These are phyloP conservation scores for Stereum hirsutum DNA, from an alignment of 1,284 basidiomycete species.

Conservation along the genomic window DNA sequence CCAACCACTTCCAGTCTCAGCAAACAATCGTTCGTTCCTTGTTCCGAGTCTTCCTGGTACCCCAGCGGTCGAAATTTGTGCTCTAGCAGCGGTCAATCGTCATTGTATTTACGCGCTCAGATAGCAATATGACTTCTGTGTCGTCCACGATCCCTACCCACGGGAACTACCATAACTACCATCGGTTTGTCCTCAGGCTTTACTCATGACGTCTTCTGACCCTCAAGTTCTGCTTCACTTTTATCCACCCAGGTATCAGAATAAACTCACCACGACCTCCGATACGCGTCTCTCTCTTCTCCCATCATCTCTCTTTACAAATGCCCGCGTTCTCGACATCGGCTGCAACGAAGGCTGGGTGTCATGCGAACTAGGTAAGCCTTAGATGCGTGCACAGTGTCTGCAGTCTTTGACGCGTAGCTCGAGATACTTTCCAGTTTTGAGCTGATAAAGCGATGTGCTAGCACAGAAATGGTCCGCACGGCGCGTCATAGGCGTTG, in stretches of 20 bases:
- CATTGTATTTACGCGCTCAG: too few relatives aligned
- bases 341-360: conserved; percentile 82
- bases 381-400: background rate
- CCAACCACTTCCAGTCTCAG: too few relatives aligned
- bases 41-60: too few relatives aligned
- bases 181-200: conserved; percentile 30
- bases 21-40: too few relatives aligned
- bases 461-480: conserved; percentile 62
- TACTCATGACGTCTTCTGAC: background rate
- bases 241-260: conserved; percentile 67
- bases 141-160: conserved; percentile 29
- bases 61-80: too few relatives aligned
- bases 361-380: conserved; percentile 69
- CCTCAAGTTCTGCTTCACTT: too few relatives aligned
- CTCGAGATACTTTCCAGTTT: background rate
- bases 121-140: conserved; percentile 10
- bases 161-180: conserved; percentile 68
- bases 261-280: conserved; percentile 46
- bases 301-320: conserved; percentile 40
- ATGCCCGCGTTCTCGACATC: conserved; percentile 61
- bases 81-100: too few relatives aligned
- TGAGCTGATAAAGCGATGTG: too few relatives aligned
- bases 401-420: background rate
- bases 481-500: conserved; percentile 63
- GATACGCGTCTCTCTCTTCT: conserved; percentile 58